phyloP scores from a whole-genome alignment of 208 protist species.

The Leishmania turanica region DNA sequence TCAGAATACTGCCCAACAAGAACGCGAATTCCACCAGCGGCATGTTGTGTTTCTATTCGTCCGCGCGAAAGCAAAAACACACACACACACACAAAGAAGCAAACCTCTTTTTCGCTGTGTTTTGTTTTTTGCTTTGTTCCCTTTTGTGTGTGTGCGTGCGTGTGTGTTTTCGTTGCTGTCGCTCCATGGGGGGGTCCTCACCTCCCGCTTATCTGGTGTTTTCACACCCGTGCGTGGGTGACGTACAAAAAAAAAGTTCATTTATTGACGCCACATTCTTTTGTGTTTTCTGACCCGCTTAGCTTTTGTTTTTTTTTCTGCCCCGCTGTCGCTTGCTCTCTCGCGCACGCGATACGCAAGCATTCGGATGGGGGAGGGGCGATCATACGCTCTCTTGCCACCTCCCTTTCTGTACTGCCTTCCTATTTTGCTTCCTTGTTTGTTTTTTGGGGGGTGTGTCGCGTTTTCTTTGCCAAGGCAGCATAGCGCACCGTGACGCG shows the following conservation, averaged over 20 bases:
- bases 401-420: too few species aligned
- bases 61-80: neutral
- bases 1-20: too few species aligned
- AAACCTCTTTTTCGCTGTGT: neutral
- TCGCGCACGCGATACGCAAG: too few species aligned
- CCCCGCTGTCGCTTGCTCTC: too few species aligned
- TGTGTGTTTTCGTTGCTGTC: neutral
- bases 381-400: too few species aligned
- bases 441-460: too few species aligned
- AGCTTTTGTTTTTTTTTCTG: neutral
- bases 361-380: too few species aligned
- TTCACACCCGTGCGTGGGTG: neutral
- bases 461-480: neutral
- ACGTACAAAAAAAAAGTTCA: neutral
- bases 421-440: too few species aligned
- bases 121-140: neutral
- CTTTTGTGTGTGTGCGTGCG: neutral
- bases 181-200: neutral
- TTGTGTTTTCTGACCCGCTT: neutral
- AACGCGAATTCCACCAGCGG: too few species aligned
- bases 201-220: neutral
- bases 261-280: neutral
- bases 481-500: neutral
- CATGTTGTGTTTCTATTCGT: neutral
- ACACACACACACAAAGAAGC: neutral